phyloP scores from a whole-genome alignment of 2,329 filamentous ascomycete genomes.

The Ploettnerulaceae sp. region DNA sequence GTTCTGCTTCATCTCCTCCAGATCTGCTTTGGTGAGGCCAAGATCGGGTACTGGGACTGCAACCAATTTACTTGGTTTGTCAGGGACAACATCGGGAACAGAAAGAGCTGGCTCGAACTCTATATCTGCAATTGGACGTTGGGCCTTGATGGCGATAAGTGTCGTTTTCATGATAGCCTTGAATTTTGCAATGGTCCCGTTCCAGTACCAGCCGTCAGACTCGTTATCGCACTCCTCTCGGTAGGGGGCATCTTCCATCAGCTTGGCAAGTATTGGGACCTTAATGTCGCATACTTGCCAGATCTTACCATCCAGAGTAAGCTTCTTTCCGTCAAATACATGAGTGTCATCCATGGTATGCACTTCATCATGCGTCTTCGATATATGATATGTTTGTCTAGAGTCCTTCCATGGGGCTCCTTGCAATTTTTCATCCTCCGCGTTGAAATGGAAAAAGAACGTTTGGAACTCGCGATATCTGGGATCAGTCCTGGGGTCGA shows the following conservation, averaged over 20 bases:
- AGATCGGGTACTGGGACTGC: slow-evolving; percentile 30
- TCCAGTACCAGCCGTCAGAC: slow-evolving; percentile 78
- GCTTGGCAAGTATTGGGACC: slow-evolving; percentile 64
- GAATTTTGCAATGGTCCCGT: slow-evolving; percentile 75
- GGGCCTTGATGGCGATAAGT: slow-evolving; percentile 61
- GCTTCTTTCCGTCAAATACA: slow-evolving; percentile 74
- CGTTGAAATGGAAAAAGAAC: slow-evolving; percentile 70
- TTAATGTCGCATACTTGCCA: slow-evolving; percentile 94
- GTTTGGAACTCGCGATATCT: slow-evolving; percentile 82
- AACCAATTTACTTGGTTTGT: slow-evolving; percentile 22
- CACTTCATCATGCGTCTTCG: slow-evolving; percentile 11
- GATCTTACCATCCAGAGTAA: slow-evolving; percentile 76
- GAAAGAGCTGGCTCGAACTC: slow-evolving; percentile 43
- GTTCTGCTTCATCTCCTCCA: slow-evolving; percentile 16
- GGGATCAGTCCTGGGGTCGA: slow-evolving; percentile 77
- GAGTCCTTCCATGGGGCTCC: slow-evolving; percentile 25
- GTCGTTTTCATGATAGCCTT: slow-evolving; percentile 87
- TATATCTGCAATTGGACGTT: slow-evolving; percentile 45
- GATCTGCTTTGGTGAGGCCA: slow-evolving; percentile 24
- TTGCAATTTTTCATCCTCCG: slow-evolving; percentile 23
- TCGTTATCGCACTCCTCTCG: slow-evolving; percentile 53
- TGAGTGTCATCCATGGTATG: slow-evolving; percentile 48
- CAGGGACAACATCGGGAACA: slow-evolving; percentile 31
- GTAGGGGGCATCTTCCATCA: slow-evolving; percentile 61
- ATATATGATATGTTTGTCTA: slow-evolving; percentile 25